Base-by-base conservation (phyloP, 345 rosid species). In the Abelmoschus esculentus region DNA sequence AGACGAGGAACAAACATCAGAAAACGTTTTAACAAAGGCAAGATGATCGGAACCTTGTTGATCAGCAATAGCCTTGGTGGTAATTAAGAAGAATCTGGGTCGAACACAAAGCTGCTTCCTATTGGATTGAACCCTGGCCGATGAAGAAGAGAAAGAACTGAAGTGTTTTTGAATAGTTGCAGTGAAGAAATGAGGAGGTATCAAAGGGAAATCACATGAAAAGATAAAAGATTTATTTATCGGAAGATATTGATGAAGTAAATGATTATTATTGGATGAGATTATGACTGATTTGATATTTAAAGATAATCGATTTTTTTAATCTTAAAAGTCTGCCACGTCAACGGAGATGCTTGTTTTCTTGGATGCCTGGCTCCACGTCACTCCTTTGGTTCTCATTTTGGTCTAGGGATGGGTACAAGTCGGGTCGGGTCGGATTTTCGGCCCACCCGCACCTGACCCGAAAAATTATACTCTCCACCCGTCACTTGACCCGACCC, bases 41-140 rank as follows among this genome's bases (percentile, higher is more conserved):
- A 36, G 55, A 55, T 8, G 26, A 47, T 12, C 7, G 55, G 47
- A 65, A 87, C 88, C 73, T 82, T 81, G 91, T 70, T 91, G 96
- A 68, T 95, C 96, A 36, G 99, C 86, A 58, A 96, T 81, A 72
- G 99, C 93, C 79, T 79, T 83, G 77, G 71, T 15, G 11, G 98
- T 81, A 34, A 83, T 72, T 32, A 89, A 5, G 72, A 77, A 32
- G 67, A 82, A 67, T 71, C 86, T 75, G 50, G 86, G 79, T 34
- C 84, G 80, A 57, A 77, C 26, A 74, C 64, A 80, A 6, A 76
- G 82, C 55, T 71, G 80, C 34, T 61, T 76, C 60, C 86, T 86
- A 65, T 42, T 69, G 73, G 81, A 75, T 10, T 78, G 80, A 49
- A 70, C 62, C 83, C 72, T 86, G 34, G 9, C 10, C 42, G 70